Percentiles rank a stretch among this genome's conserved stretches.
Evolutionary conservation across 441 rosid species (phyloP).

Genomic region (Adansonia rubrostipa): DNA sequence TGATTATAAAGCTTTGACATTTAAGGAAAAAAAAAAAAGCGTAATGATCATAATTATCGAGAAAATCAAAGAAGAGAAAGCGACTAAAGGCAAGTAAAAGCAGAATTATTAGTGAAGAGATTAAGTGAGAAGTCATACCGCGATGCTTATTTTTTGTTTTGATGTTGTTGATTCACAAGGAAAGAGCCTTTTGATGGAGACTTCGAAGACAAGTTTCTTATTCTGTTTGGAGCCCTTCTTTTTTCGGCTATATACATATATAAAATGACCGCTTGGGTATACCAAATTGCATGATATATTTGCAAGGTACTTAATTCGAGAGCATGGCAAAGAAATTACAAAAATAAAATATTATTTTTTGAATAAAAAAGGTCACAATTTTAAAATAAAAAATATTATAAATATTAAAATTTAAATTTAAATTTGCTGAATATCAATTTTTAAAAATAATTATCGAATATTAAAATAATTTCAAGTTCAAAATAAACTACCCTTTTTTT

Average conservation of each 20-base stretch:
- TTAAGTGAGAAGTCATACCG: conserved; percentile 7
- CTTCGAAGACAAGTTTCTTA: background rate
- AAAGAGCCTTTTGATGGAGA: background rate
- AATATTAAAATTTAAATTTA: too few species aligned
- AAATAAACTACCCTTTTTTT: too few species aligned
- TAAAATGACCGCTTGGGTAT: background rate
- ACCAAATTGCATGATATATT: too few species aligned
- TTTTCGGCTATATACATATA: background rate
- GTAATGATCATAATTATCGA: background rate
- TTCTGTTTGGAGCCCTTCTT: background rate
- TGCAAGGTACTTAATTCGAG: too few species aligned
- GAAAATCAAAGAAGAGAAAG: background rate
- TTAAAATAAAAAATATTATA: too few species aligned
- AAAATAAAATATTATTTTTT: too few species aligned
- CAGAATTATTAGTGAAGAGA: background rate
- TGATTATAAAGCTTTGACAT: background rate
- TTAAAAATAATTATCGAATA: too few species aligned
- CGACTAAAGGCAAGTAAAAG: background rate
- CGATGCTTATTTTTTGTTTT: background rate
- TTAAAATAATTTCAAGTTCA: too few species aligned
- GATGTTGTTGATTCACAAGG: background rate
- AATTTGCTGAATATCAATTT: too few species aligned
- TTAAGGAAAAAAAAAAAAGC: background rate
- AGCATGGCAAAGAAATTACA: too few species aligned
- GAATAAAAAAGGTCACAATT: too few species aligned